Base-by-base conservation (phyloP, 768 basidiomycete species). In the Kwoniella sp. region DNA sequence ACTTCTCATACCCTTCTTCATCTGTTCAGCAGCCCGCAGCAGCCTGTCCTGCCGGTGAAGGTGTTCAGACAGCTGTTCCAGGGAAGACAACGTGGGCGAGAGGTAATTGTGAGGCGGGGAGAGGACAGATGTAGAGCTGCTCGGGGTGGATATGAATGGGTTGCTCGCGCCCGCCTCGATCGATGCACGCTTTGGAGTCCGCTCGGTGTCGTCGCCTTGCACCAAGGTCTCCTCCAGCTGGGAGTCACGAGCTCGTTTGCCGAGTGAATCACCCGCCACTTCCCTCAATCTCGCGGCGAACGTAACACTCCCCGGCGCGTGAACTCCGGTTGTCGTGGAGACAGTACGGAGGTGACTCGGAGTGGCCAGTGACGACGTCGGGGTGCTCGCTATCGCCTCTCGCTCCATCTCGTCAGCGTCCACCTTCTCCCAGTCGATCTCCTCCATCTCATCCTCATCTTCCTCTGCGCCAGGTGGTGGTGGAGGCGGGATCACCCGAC, bases 391-490 rank as follows among this genome's bases (percentile, higher is more conserved):
- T 5, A 66, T 61, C 4, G 67, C 67, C 27, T 66, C 59, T 4
- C 59, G 51, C 32, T 69, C 67, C 8, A 69, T 44, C 4, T 43
- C 50, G 32, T 69, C 64, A 2, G 67, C 54, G 43, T 69, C 64
- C 7, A 69, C 67, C 20, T 63, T 44, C 22, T 43, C 53, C 67
- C 67, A 69, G 31, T 67, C 65, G 15, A 67, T 62, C 39, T 63
- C 62, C 15, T 59, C 65, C 19, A 46, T 44, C 10, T 47, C 48
- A 15, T 61, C 43, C 14, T 25, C 34, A n/a, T 53, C 42, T 34
- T 56, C 61, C 23, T 56, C 27, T 14, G 39, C 54, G 20, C 39
- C 57, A n/a, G n/a, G n/a, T n/a, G n/a, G n/a, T n/a, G n/a, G n/a
- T n/a, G n/a, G n/a, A n/a, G n/a, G n/a, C n/a, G n/a, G n/a, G n/a